Evolutionary conservation across 139 green algal genomes (phyloP), one percentile per base, ranked within the genome.

Genomic region (Tetradesmus lagerheimii): DNA sequence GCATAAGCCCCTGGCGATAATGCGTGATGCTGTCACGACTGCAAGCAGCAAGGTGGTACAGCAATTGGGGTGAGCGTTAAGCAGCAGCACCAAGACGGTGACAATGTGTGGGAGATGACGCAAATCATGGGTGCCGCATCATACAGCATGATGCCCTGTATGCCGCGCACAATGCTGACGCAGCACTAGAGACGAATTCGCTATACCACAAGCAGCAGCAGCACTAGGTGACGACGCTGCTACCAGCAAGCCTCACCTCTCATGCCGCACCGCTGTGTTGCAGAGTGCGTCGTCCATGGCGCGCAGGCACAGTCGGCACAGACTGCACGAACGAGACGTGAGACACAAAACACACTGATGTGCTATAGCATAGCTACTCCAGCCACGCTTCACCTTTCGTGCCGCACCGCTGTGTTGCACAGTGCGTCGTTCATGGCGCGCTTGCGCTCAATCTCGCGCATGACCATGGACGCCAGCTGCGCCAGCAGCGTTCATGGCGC

Each of bases 381-480:
- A n/a, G 29, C 64, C 47, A 62, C 12, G 47, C 47, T n/a, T 39
- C n/a, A 78, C 67, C 67, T 78, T 27, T 38, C 31, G 9, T 82
- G 79, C 27, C 87, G 47, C 6, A 91, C 38, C 4, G 79, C 87
- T 62, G 87, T 62, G 31, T 27, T 86, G 76, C 87, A 91, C 8
- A 87, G 87, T 25, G 62, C 78, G 2, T 71, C 57, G 53, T 91
- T 91, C 79, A 87, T 91, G 57, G 53, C 79, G 8, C 87, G 78
- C 79, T 87, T 87, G 79, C 78, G 78, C 79, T 91, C 87, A 39
- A 91, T 80, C 39, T 91, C 87, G 14, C 87, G 79, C 87, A 91
- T 91, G 16, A 87, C 87, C 87, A 91, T 91, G 39, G 35, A 62
- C 31, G 87, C 57, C 57, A 91, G 80, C 80, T 91, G 87, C 4